These are phyloP conservation scores for Carex myosuroides DNA, from an alignment of 176 grass and related monocot genomes.

Conservation along the genomic window DNA sequence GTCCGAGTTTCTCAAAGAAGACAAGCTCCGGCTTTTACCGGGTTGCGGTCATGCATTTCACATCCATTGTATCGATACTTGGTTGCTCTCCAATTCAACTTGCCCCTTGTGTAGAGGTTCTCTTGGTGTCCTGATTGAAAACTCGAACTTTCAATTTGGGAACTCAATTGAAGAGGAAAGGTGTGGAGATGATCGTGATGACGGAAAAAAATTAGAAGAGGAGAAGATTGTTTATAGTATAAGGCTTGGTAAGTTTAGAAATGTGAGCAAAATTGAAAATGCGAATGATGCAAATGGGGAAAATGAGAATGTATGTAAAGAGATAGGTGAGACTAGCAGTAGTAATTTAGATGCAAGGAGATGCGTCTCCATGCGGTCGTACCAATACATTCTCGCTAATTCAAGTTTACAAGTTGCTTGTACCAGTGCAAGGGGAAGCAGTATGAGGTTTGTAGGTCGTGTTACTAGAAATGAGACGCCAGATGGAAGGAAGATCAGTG, in stretches of 20 bases:
- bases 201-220: constrained; percentile 15
- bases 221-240: constrained; percentile 74
- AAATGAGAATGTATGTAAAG: constrained; percentile 33
- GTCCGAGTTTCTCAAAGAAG: constrained; percentile 66
- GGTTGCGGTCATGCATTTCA: constrained; percentile 89
- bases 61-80: constrained; percentile 77
- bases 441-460: constrained; percentile 30
- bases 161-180: constrained; percentile 41
- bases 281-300: constrained; percentile 23
- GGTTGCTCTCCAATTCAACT: constrained; percentile 92
- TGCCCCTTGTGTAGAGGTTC: constrained; percentile 79
- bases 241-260: constrained; percentile 86
- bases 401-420: constrained; percentile 63
- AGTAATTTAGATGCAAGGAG: constrained; percentile 91
- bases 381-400: constrained; percentile 70
- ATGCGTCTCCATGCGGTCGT: constrained; percentile 88
- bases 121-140: constrained; percentile 42
- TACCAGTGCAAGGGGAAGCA: constrained; percentile 21
- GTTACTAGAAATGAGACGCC: constrained; percentile 30
- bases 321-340: constrained; percentile 72
- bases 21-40: constrained; percentile 67
- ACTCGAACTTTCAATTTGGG: constrained; percentile 44
- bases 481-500: constrained; percentile 63
- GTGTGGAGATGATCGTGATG: constrained; percentile 23
- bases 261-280: constrained; percentile 36